Conservation (phyloP, 2,329 filamentous ascomycete genomes). For the Fusarium torreyae region DNA sequence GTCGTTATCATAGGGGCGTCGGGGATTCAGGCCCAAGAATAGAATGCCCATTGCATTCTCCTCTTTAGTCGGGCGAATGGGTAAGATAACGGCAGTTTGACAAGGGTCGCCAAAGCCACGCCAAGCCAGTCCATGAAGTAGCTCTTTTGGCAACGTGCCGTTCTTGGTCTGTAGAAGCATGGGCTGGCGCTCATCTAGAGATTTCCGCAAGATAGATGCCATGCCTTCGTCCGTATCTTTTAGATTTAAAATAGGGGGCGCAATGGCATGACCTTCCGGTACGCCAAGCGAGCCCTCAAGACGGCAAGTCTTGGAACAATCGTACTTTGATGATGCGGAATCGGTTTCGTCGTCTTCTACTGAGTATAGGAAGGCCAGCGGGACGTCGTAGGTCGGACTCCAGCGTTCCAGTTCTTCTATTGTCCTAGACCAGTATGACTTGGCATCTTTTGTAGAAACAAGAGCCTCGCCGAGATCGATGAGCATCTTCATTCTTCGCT, state of each 20-base stretch:
- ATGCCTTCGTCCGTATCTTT: constrained; percentile 57
- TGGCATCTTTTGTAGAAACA: constrained; percentile 60
- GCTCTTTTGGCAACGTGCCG: constrained; percentile 68
- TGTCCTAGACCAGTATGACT: constrained; percentile 64
- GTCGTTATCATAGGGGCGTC: constrained; percentile 80
- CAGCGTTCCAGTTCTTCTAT: constrained; percentile 61
- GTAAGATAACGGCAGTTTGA: constrained; percentile 76
- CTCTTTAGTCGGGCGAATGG: constrained; percentile 76
- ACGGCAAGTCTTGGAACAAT: constrained; percentile 56
- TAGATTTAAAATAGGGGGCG: constrained; percentile 57
- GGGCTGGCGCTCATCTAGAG: constrained; percentile 57
- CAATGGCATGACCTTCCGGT: constrained; percentile 60
- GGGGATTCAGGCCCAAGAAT: constrained; percentile 78
- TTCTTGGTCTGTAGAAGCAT: constrained; percentile 60
- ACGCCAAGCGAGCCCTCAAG: constrained; percentile 64
- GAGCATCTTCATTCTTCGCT: constrained; percentile 65
- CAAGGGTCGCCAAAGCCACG: constrained; percentile 77
- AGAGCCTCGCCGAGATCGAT: constrained; percentile 64
- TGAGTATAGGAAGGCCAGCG: constrained; percentile 67
- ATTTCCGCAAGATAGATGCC: constrained; percentile 57
- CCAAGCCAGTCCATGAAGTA: constrained; percentile 73
- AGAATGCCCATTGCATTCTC: constrained; percentile 78
- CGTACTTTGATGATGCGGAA: constrained; percentile 48
- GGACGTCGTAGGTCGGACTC: constrained; percentile 64
- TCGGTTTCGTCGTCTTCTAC: constrained; percentile 58